A percentile compares a stretch with the other conserved stretches of the same genome.
These are phyloP conservation scores for Fistulina hepatica DNA, from an alignment of 1,284 basidiomycete species.

Conservation along the genomic window DNA sequence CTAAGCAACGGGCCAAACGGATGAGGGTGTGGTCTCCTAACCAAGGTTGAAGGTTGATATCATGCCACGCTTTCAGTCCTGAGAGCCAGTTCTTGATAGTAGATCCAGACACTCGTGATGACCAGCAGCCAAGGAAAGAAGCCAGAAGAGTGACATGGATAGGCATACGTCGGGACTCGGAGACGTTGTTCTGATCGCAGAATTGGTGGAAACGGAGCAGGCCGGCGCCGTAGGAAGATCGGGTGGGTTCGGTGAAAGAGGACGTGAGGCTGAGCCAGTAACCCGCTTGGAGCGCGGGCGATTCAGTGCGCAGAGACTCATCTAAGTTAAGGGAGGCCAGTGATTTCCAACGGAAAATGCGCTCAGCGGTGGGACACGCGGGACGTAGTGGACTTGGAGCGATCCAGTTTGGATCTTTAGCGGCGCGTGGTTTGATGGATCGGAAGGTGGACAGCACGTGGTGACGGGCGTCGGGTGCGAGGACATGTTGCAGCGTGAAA, in stretches of 20 bases:
- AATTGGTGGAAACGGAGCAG: constrained; percentile 25
- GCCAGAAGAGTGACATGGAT: constrained; percentile 19
- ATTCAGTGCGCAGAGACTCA: background rate
- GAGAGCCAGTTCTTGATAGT: constrained; percentile 4
- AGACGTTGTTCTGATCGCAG: constrained; percentile 22
- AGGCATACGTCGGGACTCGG: constrained; percentile 24
- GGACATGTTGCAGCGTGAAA: too few species aligned
- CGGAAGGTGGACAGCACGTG: too few species aligned
- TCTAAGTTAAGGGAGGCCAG: too few species aligned
- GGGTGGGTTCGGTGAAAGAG: constrained; percentile 12
- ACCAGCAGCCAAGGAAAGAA: constrained; percentile 17
- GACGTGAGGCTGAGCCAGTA: background rate
- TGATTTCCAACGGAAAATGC: constrained; percentile 7
- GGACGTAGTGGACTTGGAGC: constrained; percentile 4
- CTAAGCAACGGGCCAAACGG: constrained; percentile 3
- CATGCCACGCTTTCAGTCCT: constrained; percentile 2
- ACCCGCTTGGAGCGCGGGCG: background rate
- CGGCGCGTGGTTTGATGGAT: too few species aligned
- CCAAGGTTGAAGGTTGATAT: constrained; percentile 1
- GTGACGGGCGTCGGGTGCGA: too few species aligned
- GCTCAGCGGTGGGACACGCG: constrained; percentile 6
- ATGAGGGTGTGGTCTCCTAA: constrained; percentile 1
- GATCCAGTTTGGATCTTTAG: constrained; percentile 2
- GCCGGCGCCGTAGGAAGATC: constrained; percentile 23
- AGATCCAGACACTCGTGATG: constrained; percentile 1